Percentiles rank a stretch among this genome's conserved stretches.
phyloP scores from a whole-genome alignment of 2,329 filamentous ascomycete species.

The Arthroderma sp. region DNA sequence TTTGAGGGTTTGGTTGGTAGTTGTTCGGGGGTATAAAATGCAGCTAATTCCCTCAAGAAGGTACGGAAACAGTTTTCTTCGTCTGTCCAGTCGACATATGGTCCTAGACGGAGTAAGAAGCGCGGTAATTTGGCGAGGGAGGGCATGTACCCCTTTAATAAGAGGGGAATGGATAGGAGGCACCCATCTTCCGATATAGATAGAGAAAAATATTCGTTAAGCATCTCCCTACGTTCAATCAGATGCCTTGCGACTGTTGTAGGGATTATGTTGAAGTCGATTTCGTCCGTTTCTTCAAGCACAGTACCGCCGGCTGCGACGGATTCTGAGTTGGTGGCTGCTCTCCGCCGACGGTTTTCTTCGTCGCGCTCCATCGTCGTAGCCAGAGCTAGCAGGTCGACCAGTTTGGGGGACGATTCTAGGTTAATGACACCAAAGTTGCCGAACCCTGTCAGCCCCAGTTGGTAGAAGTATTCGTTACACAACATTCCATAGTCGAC shows the following conservation, averaged over 20 bases:
- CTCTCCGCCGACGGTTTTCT: conserved; percentile 9
- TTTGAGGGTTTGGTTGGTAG: conserved; percentile 38
- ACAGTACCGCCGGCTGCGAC: neutral
- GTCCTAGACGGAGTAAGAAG: conserved; percentile 78
- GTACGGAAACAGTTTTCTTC: conserved; percentile 77
- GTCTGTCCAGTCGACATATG: conserved; percentile 71
- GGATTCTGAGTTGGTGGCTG: neutral
- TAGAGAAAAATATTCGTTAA: conserved; percentile 82
- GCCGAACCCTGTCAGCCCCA: conserved; percentile 86
- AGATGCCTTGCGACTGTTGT: conserved; percentile 40
- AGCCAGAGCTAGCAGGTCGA: conserved; percentile 58
- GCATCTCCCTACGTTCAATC: conserved; percentile 67
- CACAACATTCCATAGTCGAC: conserved; percentile 82
- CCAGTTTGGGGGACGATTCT: conserved; percentile 57
- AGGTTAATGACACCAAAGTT: conserved; percentile 84
- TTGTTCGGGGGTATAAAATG: conserved; percentile 81
- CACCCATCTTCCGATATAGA: conserved; percentile 68
- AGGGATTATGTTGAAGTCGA: conserved; percentile 52
- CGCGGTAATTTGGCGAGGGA: conserved; percentile 72
- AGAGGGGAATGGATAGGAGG: conserved; percentile 63
- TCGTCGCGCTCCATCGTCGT: conserved; percentile 55
- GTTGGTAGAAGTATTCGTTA: conserved; percentile 88
- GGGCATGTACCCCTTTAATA: conserved; percentile 81
- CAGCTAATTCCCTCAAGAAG: conserved; percentile 74
- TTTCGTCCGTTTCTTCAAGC: conserved; percentile 51